A percentile compares a stretch with the other conserved stretches of the same genome.
phyloP scores from a whole-genome alignment of 2,329 filamentous ascomycete species.

The Exophiala bonariae region DNA sequence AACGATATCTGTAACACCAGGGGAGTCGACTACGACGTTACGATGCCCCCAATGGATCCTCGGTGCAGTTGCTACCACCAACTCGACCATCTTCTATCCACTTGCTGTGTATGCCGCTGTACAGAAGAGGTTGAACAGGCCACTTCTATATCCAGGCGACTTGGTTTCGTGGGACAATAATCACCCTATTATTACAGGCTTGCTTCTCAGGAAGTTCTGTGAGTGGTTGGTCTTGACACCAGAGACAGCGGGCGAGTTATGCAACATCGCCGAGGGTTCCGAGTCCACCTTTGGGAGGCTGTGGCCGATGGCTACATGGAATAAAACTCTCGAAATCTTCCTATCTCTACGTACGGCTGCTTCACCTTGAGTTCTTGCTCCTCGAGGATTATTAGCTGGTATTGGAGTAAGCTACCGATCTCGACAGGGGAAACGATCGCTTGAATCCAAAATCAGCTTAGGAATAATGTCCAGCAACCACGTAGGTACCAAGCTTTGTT shows the following conservation, averaged over 20 bases:
- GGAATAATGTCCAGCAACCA: too few species aligned
- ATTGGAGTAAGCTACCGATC: too few species aligned
- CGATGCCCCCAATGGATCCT: conserved; percentile 50
- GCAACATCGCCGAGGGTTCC: conserved; percentile 31
- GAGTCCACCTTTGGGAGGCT: conserved; percentile 29
- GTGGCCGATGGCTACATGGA: too few species aligned
- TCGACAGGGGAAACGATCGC: too few species aligned
- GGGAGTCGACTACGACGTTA: conserved; percentile 45
- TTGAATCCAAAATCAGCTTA: too few species aligned
- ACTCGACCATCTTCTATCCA: conserved; percentile 18
- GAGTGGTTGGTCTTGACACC: conserved; percentile 32
- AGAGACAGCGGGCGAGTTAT: conserved; percentile 28
- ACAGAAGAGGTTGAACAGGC: conserved; percentile 7
- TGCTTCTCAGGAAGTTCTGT: conserved; percentile 17
- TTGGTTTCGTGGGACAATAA: conserved; percentile 13
- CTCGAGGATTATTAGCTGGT: too few species aligned
- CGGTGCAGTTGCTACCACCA: conserved; percentile 30
- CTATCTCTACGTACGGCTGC: too few species aligned
- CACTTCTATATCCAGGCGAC: conserved; percentile 11
- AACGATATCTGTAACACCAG: too few species aligned
- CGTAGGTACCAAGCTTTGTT: too few species aligned
- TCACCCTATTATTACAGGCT: conserved; percentile 9
- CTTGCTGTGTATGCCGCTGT: conserved; percentile 14
- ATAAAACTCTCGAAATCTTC: too few species aligned
- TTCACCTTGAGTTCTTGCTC: too few species aligned